Evolutionary conservation across 2,329 filamentous ascomycete genomes (phyloP).

Genomic region (Cordyceps cicadae): DNA sequence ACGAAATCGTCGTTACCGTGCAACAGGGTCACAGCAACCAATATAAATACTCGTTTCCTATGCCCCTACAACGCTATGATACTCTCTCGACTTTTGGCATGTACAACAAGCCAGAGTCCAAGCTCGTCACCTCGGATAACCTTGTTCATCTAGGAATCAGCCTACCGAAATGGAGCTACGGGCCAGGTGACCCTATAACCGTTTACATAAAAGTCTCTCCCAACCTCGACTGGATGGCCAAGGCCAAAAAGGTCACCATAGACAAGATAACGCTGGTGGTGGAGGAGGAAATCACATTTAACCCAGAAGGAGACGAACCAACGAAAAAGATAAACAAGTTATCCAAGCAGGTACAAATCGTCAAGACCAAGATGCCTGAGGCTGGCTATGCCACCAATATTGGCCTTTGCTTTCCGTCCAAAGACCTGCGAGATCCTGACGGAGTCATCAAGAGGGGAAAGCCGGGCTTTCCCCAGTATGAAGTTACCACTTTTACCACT

Average conservation of each 20-base stretch:
- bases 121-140: conserved; percentile 79
- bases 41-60: conserved; percentile 83
- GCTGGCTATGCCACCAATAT: conserved; percentile 89
- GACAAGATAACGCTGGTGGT: conserved; percentile 89
- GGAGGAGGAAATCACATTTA: conserved; percentile 98
- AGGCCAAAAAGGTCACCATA: conserved; percentile 86
- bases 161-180: conserved; percentile 91
- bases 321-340: conserved; percentile 82
- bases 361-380: conserved; percentile 81
- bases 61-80: conserved; percentile 88
- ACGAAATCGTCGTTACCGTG: conserved; percentile 91
- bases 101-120: conserved; percentile 93
- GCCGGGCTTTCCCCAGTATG: conserved; percentile 80
- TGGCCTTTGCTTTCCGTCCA: conserved; percentile 81
- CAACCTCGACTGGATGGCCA: conserved; percentile 83
- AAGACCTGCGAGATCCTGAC: conserved; percentile 78
- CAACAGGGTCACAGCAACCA: conserved; percentile 83
- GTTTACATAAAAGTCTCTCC: conserved; percentile 93
- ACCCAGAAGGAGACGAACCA: conserved; percentile 93
- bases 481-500: conserved; percentile 85
- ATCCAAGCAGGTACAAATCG: conserved; percentile 70
- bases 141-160: conserved; percentile 87
- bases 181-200: conserved; percentile 86
- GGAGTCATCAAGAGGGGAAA: conserved; percentile 81
- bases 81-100: conserved; percentile 97